Conservation (phyloP, 768 basidiomycete genomes). For the Agaricus sinodeliciosus region DNA sequence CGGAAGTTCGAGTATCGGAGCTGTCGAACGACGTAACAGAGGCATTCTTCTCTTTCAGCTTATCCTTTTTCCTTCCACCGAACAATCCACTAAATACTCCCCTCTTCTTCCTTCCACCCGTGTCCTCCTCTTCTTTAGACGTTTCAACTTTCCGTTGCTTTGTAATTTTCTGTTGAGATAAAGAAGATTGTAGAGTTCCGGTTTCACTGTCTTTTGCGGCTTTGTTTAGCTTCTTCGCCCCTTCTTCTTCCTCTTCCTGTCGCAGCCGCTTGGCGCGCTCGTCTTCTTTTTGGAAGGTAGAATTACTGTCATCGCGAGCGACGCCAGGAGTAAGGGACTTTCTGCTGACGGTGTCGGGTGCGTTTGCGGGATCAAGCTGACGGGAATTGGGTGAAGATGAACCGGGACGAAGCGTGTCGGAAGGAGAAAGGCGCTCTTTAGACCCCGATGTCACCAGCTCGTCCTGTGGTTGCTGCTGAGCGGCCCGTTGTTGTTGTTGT, state of each 20-base stretch:
- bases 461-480: slow-evolving; percentile 25
- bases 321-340: slow-evolving; percentile 68
- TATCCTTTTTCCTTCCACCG: slow-evolving; percentile 66
- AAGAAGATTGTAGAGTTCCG: slow-evolving; percentile 19
- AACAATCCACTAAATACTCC: slow-evolving; percentile 71
- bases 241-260: slow-evolving; percentile 34
- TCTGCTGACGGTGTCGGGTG: slow-evolving; percentile 68
- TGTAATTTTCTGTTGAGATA: slow-evolving; percentile 15
- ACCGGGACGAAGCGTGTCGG: slow-evolving; percentile 6
- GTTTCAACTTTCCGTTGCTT: background rate
- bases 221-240: slow-evolving; percentile 37
- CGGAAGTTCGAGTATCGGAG: slow-evolving; percentile 42
- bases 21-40: slow-evolving; percentile 48
- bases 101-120: slow-evolving; percentile 57
- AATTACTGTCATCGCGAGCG: slow-evolving; percentile 46
- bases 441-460: slow-evolving; percentile 38
- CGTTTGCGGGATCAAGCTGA: slow-evolving; percentile 58
- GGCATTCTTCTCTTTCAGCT: slow-evolving; percentile 48
- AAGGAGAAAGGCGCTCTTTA: slow-evolving; percentile 37
- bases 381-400: slow-evolving; percentile 13
- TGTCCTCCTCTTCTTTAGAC: slow-evolving; percentile 19
- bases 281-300: slow-evolving; percentile 17
- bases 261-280: slow-evolving; percentile 40
- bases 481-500: slow-evolving; percentile 25
- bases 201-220: slow-evolving; percentile 46